phyloP scores from a whole-genome alignment of 768 basidiomycete genomes.

The Lactarius indigo region DNA sequence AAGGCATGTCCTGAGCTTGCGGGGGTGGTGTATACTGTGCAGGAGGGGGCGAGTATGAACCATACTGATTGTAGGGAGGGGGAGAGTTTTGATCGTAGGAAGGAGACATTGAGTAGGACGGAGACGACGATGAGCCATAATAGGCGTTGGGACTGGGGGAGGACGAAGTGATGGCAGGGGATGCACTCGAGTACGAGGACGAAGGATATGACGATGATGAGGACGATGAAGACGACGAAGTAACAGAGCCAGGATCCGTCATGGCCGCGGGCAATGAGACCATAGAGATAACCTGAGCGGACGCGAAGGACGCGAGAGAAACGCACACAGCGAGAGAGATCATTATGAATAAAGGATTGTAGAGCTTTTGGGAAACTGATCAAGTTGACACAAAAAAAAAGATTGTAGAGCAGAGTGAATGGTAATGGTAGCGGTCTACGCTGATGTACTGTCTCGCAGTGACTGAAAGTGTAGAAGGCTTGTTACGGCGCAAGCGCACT shows the following conservation, averaged over 20 bases:
- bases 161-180: conserved; percentile 24
- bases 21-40: conserved; percentile 35
- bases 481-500: conserved; percentile 45
- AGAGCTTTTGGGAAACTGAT: conserved; percentile 33
- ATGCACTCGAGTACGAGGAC: conserved; percentile 35
- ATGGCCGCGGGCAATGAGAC: conserved; percentile 33
- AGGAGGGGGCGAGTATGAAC: conserved; percentile 25
- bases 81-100: conserved; percentile 24
- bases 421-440: conserved; percentile 63
- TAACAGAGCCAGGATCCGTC: conserved; percentile 31
- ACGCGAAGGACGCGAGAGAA: conserved; percentile 53
- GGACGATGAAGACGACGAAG: background rate
- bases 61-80: conserved; percentile 16
- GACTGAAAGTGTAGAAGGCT: conserved; percentile 37
- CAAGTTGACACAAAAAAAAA: conserved; percentile 34
- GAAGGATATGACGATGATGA: conserved; percentile 12
- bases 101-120: conserved; percentile 32
- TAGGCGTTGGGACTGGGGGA: background rate
- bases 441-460: conserved; percentile 70
- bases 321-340: conserved; percentile 58
- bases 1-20: conserved; percentile 29
- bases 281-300: conserved; percentile 47
- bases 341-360: conserved; percentile 48
- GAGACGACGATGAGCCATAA: conserved; percentile 5
- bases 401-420: conserved; percentile 40